Percentiles rank a stretch among this genome's conserved stretches.
These are phyloP conservation scores for Penicillium sp. DNA, from an alignment of 2,329 filamentous ascomycete species.

Conservation along the genomic window DNA sequence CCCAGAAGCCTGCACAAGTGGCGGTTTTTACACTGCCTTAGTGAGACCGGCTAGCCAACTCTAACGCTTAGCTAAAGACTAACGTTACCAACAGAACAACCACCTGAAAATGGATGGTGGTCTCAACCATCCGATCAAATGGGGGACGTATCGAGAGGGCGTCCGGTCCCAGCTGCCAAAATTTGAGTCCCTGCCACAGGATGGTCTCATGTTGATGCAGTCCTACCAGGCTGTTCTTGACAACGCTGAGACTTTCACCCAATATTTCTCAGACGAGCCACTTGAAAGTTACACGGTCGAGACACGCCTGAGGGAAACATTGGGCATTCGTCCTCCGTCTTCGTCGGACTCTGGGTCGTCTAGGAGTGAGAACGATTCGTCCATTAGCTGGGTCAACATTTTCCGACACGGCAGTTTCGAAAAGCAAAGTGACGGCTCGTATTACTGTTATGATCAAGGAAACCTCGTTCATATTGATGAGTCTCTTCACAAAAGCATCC, in stretches of 20 bases:
- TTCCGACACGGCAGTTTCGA: conserved; percentile 5
- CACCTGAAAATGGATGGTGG: background rate
- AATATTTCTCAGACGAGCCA: conserved; percentile 1
- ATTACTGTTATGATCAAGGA: background rate
- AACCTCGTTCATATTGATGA: conserved; percentile 2
- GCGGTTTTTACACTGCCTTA: background rate
- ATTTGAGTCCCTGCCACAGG: background rate
- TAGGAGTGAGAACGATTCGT: background rate
- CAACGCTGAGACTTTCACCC: conserved; percentile 6
- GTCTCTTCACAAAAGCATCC: conserved; percentile 1
- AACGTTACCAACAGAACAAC: background rate
- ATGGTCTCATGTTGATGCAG: background rate
- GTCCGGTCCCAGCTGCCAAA: background rate
- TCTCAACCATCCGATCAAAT: background rate
- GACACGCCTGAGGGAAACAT: background rate
- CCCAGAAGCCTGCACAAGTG: background rate
- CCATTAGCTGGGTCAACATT: conserved; percentile 6
- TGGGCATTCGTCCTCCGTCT: conserved; percentile 1
- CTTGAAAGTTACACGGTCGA: conserved; percentile 6
- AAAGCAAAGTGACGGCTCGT: background rate
- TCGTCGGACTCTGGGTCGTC: background rate
- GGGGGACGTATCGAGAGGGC: background rate
- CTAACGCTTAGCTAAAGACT: background rate
- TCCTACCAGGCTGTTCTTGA: conserved; percentile 8
- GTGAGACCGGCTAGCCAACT: background rate